phyloP scores from a whole-genome alignment of 306 rosid genomes.

The Castanea crenata region DNA sequence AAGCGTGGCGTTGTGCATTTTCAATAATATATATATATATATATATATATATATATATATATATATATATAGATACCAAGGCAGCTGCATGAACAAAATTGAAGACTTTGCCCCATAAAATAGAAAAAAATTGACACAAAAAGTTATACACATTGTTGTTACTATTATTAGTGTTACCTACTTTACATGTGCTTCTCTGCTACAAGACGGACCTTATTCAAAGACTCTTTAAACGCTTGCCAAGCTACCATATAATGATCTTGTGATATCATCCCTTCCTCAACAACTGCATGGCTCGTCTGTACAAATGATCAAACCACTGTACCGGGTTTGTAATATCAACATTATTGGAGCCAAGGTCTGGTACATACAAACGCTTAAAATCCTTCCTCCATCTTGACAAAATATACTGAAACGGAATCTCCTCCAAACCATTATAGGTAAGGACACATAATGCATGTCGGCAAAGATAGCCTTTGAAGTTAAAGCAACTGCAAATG shows the following conservation, averaged over 20 bases:
- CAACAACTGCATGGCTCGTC: conserved; percentile 88
- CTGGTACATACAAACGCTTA: conserved; percentile 71
- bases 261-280: conserved; percentile 83
- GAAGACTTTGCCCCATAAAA: not conserved
- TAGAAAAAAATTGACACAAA: not conserved
- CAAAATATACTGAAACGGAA: conserved; percentile 79
- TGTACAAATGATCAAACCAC: conserved; percentile 91
- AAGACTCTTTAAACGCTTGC: conserved; percentile 88
- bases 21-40: too few species aligned
- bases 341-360: conserved; percentile 55
- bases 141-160: conserved; percentile 19
- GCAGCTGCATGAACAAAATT: not conserved
- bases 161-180: not conserved
- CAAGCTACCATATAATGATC: conserved; percentile 84
- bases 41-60: too few species aligned
- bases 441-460: conserved; percentile 80
- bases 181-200: conserved; percentile 58
- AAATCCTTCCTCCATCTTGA: conserved; percentile 92
- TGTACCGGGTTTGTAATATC: conserved; percentile 90
- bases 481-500: conserved; percentile 77
- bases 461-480: conserved; percentile 87
- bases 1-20: too few species aligned
- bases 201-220: conserved; percentile 79
- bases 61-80: not conserved
- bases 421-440: conserved; percentile 77